Base-by-base conservation (phyloP, 2,329 filamentous ascomycete species). In the Arthrobotrys sinensis region DNA sequence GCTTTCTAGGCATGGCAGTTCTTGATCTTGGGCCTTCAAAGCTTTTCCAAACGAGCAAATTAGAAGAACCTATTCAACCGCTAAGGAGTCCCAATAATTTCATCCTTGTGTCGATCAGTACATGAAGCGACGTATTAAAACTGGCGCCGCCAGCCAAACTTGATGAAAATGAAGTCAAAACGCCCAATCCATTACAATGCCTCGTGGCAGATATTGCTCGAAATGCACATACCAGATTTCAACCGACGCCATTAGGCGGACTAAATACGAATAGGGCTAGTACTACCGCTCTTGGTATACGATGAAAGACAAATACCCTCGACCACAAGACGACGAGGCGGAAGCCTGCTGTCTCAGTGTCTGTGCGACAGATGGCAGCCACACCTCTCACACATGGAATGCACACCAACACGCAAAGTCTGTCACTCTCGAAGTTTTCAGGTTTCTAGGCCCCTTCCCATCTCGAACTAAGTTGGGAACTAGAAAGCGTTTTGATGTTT, bases 31-130 rank as follows among this genome's bases (percentile, higher is more conserved):
- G 14, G 11, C 16, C 55, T 64, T 32, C 6, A n/a, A 19, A 34
- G 4, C 10, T 48, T 57, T 52, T 28, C 19, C 64, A 65, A 67
- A 72, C 46, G 21, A 67, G 14, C 62, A 52, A 57, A 62, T 63
- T 60, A 21, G 40, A 60, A 52, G 19, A 34, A 34, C 32, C 55
- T 24, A 32, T 60, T 48, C 14, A 11, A 43, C 45, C 14, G 48
- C 50, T 40, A 43, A 68, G 38, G 11, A n/a, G 48, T 46, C 69
- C 40, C 48, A 28, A 67, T 36, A 53, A 48, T 36, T 36, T 38
- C 52, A 75, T 67, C 70, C 70, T 75, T 43, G 70, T 36, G 70
- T 67, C 28, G 52, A 75, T 75, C 70, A 21, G 24, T 28, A 28
- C 24, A 28, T 28, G 24, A 28, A 28, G 24, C 24, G 2, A 28